Evolutionary conservation across 805 yeast species (phyloP).

Genomic region (Monosporozyma solicola): DNA sequence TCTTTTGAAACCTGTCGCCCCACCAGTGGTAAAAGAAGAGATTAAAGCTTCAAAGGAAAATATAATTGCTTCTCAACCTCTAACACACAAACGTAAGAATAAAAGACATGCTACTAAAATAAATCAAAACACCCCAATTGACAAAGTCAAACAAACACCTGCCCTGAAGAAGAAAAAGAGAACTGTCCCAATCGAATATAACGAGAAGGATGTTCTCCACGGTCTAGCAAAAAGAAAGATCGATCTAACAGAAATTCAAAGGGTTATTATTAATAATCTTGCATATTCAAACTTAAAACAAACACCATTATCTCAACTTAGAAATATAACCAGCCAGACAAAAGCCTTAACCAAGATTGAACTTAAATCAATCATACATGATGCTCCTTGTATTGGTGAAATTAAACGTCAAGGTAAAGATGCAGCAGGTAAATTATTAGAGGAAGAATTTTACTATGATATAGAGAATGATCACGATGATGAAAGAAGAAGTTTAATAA

Average conservation of each 20-base stretch:
- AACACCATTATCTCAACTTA: constrained; percentile 70
- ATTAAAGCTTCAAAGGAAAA: neutral
- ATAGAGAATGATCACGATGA: constrained; percentile 72
- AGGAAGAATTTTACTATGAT: constrained; percentile 87
- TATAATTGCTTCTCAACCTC: too few species aligned
- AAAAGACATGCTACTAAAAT: neutral
- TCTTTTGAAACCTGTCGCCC: neutral
- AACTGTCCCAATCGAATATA: neutral
- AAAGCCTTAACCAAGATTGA: constrained; percentile 38
- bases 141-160: neutral
- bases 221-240: neutral
- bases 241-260: constrained; percentile 37
- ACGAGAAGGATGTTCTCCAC: neutral
- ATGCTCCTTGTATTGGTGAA: constrained; percentile 56
- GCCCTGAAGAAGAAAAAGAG: neutral
- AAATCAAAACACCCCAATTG: neutral
- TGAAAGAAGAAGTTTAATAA: constrained; percentile 61
- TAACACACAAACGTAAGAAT: neutral
- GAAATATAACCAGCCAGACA: constrained; percentile 50
- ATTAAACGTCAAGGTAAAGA: constrained; percentile 87
- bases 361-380: constrained; percentile 36
- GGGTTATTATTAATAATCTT: constrained; percentile 68
- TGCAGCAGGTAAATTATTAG: constrained; percentile 91
- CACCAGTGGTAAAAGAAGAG: too few species aligned
- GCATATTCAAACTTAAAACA: constrained; percentile 86